Evolutionary conservation across 164 flowering plant species (phyloP).

Genomic region (grape (Vitis vinifera)): ASM3070453v1 NC_081815.1:17465001-17465500

Average conservation of each 20-base stretch:
- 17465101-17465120: conserved; percentile 22
- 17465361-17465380: conserved; percentile 17
- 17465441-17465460: conserved; percentile 11
- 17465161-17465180: not conserved
- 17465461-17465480: conserved; percentile 15
- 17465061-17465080: conserved; percentile 17
- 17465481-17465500: not conserved
- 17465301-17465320: conserved; percentile 5
- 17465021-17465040: conserved; percentile 32
- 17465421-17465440: conserved; percentile 27
- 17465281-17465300: no score
- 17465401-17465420: conserved; percentile 21
- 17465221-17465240: not conserved
- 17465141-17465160: conserved; percentile 18
- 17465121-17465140: conserved; percentile 38
- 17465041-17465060: conserved; percentile 39
- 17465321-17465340: conserved; percentile 15
- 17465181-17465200: conserved; percentile 10
- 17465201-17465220: not conserved
- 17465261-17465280: not conserved
- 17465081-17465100: conserved; percentile 14
- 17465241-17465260: conserved; percentile 4
- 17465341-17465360: conserved; percentile 23
- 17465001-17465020: no score
- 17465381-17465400: not conserved